phyloP scores from a whole-genome alignment of 352 stramenopile genomes.

The Globisporangium heterothallicum region DNA sequence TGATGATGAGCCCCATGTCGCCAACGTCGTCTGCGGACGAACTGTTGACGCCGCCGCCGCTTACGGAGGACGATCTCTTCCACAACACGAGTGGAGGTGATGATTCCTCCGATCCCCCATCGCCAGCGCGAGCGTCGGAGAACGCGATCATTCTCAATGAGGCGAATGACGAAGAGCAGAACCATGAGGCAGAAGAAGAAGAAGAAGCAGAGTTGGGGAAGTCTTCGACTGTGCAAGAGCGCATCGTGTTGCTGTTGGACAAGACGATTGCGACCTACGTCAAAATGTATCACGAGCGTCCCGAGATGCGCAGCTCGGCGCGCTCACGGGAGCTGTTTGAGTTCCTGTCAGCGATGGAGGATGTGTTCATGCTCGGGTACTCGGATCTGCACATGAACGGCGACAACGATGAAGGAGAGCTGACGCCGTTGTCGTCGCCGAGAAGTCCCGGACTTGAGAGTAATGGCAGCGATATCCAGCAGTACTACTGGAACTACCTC shows the following conservation, averaged over 20 bases:
- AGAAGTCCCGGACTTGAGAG: slow-evolving; percentile 3
- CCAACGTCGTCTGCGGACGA: slow-evolving; percentile 23
- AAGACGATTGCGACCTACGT: slow-evolving; percentile 52
- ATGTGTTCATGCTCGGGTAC: slow-evolving; percentile 65
- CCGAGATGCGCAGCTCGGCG: slow-evolving; percentile 61
- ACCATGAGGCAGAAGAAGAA: slow-evolving; percentile 3
- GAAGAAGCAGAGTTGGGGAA: neutral
- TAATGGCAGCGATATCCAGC: neutral
- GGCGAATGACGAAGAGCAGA: slow-evolving; percentile 6
- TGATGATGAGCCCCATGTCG: slow-evolving; percentile 10
- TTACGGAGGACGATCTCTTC: slow-evolving; percentile 13
- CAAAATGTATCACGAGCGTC: slow-evolving; percentile 50
- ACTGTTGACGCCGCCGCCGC: slow-evolving; percentile 21
- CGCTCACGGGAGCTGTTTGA: slow-evolving; percentile 64
- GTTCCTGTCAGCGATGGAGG: slow-evolving; percentile 62
- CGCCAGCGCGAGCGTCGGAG: neutral
- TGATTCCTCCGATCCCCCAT: slow-evolving; percentile 9
- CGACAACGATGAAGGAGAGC: slow-evolving; percentile 3
- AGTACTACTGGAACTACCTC: slow-evolving; percentile 70
- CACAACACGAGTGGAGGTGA: slow-evolving; percentile 4
- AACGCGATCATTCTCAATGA: slow-evolving; percentile 5
- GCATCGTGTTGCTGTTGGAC: slow-evolving; percentile 47
- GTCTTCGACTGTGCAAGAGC: slow-evolving; percentile 34
- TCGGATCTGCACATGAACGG: slow-evolving; percentile 10
- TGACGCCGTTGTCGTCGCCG: slow-evolving; percentile 1